Base-by-base conservation (phyloP, 306 rosid species). In the Quercus alba region DNA sequence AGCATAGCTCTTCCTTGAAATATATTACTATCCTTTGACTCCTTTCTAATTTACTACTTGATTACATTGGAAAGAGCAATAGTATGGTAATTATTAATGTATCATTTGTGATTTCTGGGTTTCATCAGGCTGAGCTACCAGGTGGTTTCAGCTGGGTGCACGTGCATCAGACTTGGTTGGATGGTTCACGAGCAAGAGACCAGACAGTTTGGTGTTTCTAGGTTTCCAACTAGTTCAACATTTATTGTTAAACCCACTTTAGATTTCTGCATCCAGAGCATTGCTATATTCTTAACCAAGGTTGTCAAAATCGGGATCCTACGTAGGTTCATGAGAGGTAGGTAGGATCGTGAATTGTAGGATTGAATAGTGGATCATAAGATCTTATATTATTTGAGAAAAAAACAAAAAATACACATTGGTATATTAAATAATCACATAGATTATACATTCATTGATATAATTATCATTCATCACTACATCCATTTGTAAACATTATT, bases 111-210 rank as follows among this genome's bases (percentile, higher is more conserved):
- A 69, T 59, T 51, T 64, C n/a, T 77, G 74, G 70, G 58, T 35
- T 81, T 80, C 64, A 66, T 80, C 86, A 90, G 94, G 86, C 30
- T 20, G 92, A 86, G 64, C 75, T 26, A 13, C 86, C 87, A 10
- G 51, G 86, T 76, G 82, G 80, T 46, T 86, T 75, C 73, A 74
- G 73, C 21, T 94, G 97, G 97, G 62, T 86, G 83, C 92, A 94
- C 80, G 19, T 90, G 70, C 95, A 91, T 81, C 98, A 94, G 83
- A 89, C 92, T 56, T 86, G 94, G 95, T 81, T 84, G 84, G 94
- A 84, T 69, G 88, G 82, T 73, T 78, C 77, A 31, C 86, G 41
- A 70, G 80, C 62, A 83, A 82, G 81, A 85, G 52, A 82, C 10
- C 74, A 84, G 5, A 46, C 38, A 4, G 14, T 76, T 56, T 90